These are phyloP conservation scores for Arabis hirsuta DNA, from an alignment of 345 rosid genomes.

Conservation along the genomic window DNA sequence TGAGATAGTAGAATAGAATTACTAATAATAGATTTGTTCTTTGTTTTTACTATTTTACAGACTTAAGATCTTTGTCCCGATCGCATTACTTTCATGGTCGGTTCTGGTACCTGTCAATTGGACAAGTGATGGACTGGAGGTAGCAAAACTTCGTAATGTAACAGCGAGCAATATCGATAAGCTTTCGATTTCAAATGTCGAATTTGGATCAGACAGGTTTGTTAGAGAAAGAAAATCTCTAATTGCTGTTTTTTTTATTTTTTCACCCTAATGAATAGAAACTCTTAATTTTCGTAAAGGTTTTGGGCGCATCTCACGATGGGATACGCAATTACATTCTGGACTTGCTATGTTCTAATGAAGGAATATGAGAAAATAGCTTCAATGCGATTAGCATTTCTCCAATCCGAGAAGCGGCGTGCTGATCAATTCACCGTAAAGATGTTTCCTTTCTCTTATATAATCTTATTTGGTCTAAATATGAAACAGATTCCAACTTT, in stretches of 20 bases:
- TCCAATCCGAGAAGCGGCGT: conserved; percentile 72
- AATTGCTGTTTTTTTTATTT: neutral
- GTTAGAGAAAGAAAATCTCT: neutral
- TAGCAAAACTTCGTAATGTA: conserved; percentile 51
- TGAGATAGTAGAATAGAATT: neutral
- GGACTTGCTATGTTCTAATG: conserved; percentile 78
- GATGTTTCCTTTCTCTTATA: neutral
- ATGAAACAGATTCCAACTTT: neutral
- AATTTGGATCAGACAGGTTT: conserved; percentile 65
- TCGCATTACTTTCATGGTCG: conserved; percentile 73
- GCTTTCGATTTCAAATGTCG: conserved; percentile 85
- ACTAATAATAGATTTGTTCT: conserved; percentile 4
- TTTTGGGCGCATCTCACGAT: conserved; percentile 80
- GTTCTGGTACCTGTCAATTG: conserved; percentile 76
- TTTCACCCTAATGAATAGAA: neutral
- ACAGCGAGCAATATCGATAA: conserved; percentile 83
- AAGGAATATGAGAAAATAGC: conserved; percentile 81
- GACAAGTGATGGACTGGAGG: conserved; percentile 60
- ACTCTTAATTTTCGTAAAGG: conserved; percentile 43
- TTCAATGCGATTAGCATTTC: conserved; percentile 74
- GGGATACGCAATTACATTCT: conserved; percentile 81
- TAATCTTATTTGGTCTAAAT: neutral
- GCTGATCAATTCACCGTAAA: conserved; percentile 90
- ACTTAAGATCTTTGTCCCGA: conserved; percentile 84
- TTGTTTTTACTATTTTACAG: conserved; percentile 40